A percentile compares a stretch with the other conserved stretches of the same genome.
These are phyloP conservation scores for Paecilomyces fulvus DNA, from an alignment of 2,329 filamentous ascomycete species.

Conservation along the genomic window DNA sequence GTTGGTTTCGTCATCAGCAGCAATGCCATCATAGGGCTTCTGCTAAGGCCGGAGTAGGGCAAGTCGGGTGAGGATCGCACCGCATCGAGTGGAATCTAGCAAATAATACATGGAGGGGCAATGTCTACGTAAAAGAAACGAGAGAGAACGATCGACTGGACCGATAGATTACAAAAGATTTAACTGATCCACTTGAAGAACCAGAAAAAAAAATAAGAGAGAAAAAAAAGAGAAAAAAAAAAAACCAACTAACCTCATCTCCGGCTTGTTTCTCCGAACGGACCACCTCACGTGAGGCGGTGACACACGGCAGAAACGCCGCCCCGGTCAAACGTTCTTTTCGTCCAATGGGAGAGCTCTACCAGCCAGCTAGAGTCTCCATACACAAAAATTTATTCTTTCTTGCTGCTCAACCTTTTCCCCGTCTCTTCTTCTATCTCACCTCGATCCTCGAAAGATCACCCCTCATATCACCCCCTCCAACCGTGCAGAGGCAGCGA, in stretches of 20 bases:
- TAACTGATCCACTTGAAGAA: background rate
- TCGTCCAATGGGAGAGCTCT: slow-evolving; percentile 15
- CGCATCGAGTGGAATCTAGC: too few relatives aligned
- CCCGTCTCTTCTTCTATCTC: slow-evolving; percentile 11
- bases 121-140: too few relatives aligned
- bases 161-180: background rate
- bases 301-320: slow-evolving; percentile 10
- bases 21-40: background rate
- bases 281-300: slow-evolving; percentile 9
- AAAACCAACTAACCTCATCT: background rate
- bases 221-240: background rate
- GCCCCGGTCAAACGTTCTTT: background rate
- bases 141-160: too few relatives aligned
- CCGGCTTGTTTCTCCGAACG: background rate
- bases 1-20: too few relatives aligned
- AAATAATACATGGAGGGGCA: too few relatives aligned
- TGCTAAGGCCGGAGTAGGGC: slow-evolving; percentile 1
- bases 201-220: too few relatives aligned
- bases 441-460: slow-evolving; percentile 7
- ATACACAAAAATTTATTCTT: slow-evolving; percentile 19
- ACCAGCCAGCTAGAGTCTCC: slow-evolving; percentile 6
- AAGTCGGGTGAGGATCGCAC: too few relatives aligned
- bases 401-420: slow-evolving; percentile 10
- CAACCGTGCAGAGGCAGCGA: slow-evolving; percentile 20
- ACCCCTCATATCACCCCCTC: slow-evolving; percentile 11